A percentile compares a stretch with the other conserved stretches of the same genome.
Conservation (phyloP, 495 filamentous ascomycete species). For the Hyaloscypha hepaticicola region DNA sequence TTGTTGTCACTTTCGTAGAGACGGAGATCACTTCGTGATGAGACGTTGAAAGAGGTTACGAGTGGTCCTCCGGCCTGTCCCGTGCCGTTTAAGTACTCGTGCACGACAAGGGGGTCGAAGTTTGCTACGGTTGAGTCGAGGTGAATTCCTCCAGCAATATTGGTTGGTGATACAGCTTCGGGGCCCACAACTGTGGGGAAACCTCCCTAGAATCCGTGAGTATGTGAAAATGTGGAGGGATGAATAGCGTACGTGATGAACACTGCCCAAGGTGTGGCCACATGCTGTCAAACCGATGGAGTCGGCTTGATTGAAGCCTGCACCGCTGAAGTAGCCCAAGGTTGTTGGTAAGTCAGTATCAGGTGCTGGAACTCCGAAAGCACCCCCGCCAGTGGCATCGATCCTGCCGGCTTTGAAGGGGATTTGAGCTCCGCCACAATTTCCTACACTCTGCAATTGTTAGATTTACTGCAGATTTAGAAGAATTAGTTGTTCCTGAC, state of each 20-base stretch:
- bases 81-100: conserved; percentile 24
- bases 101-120: conserved; percentile 19
- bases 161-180: conserved; percentile 30
- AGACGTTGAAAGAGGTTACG: conserved; percentile 33
- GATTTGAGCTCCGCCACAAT: conserved; percentile 29
- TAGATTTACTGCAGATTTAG: neutral
- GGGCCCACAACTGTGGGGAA: conserved; percentile 21
- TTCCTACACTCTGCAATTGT: conserved; percentile 11
- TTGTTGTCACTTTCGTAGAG: conserved; percentile 44
- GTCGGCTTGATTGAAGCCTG: conserved; percentile 30
- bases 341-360: conserved; percentile 25
- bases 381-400: conserved; percentile 43
- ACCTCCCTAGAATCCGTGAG: conserved; percentile 9
- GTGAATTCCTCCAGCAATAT: conserved; percentile 34
- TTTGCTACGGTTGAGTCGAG: conserved; percentile 18
- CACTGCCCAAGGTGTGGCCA: conserved; percentile 22
- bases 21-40: conserved; percentile 40
- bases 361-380: conserved; percentile 43
- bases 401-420: conserved; percentile 40
- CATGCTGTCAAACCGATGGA: conserved; percentile 22
- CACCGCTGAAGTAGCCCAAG: conserved; percentile 25
- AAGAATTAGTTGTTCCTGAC: neutral
- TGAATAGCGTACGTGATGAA: conserved; percentile 16
- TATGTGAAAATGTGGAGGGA: neutral
- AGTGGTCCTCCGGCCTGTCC: conserved; percentile 30